Conservation (phyloP, 345 rosid genomes). For the Pistacia vera region DNA sequence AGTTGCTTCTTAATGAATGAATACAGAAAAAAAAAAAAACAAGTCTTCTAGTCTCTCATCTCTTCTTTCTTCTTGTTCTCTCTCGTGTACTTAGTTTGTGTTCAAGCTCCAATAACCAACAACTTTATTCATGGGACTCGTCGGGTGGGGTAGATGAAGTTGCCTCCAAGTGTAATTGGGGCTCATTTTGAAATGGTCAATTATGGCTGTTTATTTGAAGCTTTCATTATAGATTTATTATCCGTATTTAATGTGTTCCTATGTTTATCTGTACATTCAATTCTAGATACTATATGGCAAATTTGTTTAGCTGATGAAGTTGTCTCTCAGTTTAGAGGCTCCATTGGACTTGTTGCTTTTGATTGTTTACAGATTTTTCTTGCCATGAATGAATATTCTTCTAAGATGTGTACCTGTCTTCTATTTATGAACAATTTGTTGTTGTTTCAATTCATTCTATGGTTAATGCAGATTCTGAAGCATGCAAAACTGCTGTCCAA, state of each 20-base stretch:
- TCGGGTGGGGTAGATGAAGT: conserved; percentile 44
- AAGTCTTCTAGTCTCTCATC: too few species aligned
- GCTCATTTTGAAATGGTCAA: conserved; percentile 64
- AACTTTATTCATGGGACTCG: conserved; percentile 66
- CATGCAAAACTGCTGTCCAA: conserved; percentile 46
- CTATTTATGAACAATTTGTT: too few species aligned
- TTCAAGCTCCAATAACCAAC: too few species aligned
- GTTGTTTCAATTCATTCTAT: neutral
- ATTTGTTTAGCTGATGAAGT: neutral
- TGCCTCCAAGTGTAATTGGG: conserved; percentile 61
- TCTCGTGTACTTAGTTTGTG: too few species aligned
- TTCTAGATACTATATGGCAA: neutral
- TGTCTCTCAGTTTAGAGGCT: neutral
- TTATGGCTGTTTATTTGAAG: neutral
- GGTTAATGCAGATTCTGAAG: conserved; percentile 47
- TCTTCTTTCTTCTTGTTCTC: too few species aligned
- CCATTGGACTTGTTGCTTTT: neutral
- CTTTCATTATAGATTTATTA: neutral
- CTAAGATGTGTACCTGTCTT: neutral
- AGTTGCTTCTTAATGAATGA: too few species aligned
- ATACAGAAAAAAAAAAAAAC: too few species aligned
- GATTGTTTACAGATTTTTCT: neutral
- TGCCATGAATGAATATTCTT: neutral
- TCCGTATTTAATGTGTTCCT: too few species aligned
- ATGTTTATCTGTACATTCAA: neutral